A percentile compares a stretch with the other conserved stretches of the same genome.
Conservation (phyloP, 2,329 filamentous ascomycete genomes). For the Aureobasidium sp. region DNA sequence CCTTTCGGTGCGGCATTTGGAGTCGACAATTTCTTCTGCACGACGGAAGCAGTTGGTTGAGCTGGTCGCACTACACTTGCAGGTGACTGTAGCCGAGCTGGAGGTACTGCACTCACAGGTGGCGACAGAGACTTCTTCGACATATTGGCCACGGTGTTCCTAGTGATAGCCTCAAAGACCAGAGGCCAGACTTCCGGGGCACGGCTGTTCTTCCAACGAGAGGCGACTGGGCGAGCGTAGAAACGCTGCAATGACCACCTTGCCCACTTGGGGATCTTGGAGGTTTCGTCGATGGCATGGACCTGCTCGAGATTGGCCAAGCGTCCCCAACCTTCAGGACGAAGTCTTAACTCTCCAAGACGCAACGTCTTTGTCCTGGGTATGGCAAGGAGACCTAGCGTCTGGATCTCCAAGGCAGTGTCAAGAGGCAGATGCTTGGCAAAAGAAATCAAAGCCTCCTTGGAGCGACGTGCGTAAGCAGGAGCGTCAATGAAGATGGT, state of each 20-base stretch:
- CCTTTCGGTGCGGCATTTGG: not conserved
- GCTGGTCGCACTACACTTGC: not conserved
- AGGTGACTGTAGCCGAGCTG: not conserved
- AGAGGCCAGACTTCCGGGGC: conserved; percentile 14
- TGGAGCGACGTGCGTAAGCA: conserved; percentile 55
- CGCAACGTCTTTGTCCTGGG: conserved; percentile 26
- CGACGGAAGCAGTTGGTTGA: not conserved
- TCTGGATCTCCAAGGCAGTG: conserved; percentile 35
- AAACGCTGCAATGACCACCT: conserved; percentile 1
- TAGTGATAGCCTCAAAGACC: not conserved
- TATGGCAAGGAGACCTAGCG: conserved; percentile 35
- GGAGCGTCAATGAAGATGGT: conserved; percentile 66
- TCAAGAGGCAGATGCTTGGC: conserved; percentile 40
- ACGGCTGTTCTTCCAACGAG: conserved; percentile 5
- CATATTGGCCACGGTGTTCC: not conserved
- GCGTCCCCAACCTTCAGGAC: conserved; percentile 18
- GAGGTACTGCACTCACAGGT: not conserved
- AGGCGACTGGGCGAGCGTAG: not conserved
- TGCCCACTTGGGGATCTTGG: conserved; percentile 20
- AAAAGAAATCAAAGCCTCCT: conserved; percentile 49
- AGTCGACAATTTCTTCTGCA: not conserved
- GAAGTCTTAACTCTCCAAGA: conserved; percentile 24
- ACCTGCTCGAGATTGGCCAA: conserved; percentile 28
- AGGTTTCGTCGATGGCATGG: conserved; percentile 24
- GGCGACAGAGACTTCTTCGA: not conserved